Evolutionary conservation across 805 yeast species (phyloP).

Genomic region (Clavispora asparagi): DNA sequence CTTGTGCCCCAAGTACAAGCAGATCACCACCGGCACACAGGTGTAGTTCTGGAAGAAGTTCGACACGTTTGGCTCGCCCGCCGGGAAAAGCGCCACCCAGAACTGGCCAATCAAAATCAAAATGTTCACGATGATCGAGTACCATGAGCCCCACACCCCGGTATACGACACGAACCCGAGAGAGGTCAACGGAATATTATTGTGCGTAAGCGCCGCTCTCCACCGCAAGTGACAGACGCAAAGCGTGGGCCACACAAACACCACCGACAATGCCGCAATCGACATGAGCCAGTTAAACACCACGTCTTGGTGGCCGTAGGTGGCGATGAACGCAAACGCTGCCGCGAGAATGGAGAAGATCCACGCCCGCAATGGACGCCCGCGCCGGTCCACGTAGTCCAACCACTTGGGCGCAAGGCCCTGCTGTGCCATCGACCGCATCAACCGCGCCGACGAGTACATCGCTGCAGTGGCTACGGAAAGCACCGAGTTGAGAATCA

Average conservation of each 20-base stretch:
- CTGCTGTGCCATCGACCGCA: constrained; percentile 23
- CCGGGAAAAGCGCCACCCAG: constrained; percentile 41
- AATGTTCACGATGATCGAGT: constrained; percentile 24
- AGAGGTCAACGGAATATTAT: constrained; percentile 17
- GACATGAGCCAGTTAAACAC: constrained; percentile 29
- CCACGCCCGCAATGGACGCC: constrained; percentile 25
- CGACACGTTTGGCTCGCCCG: constrained; percentile 20
- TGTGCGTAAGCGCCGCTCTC: constrained; percentile 22
- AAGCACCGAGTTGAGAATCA: constrained; percentile 27
- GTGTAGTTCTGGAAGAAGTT: constrained; percentile 25
- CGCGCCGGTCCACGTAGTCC: constrained; percentile 24
- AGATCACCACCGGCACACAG: constrained; percentile 18
- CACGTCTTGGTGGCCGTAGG: constrained; percentile 29
- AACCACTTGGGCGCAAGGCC: constrained; percentile 25
- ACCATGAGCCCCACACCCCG: constrained; percentile 36
- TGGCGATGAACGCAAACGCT: constrained; percentile 23
- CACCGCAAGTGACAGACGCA: constrained; percentile 25
- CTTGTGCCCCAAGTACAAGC: constrained; percentile 22
- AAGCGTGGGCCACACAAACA: constrained; percentile 22
- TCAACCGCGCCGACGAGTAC: constrained; percentile 23
- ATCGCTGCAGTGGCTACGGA: constrained; percentile 30
- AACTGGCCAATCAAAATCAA: constrained; percentile 39
- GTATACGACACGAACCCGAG: constrained; percentile 32
- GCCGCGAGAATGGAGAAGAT: constrained; percentile 17
- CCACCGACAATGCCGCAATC: constrained; percentile 23